A percentile compares a stretch with the other conserved stretches of the same genome.
Conservation (phyloP, 176 grass and related monocot species). For the Triticum urartu region DNA sequence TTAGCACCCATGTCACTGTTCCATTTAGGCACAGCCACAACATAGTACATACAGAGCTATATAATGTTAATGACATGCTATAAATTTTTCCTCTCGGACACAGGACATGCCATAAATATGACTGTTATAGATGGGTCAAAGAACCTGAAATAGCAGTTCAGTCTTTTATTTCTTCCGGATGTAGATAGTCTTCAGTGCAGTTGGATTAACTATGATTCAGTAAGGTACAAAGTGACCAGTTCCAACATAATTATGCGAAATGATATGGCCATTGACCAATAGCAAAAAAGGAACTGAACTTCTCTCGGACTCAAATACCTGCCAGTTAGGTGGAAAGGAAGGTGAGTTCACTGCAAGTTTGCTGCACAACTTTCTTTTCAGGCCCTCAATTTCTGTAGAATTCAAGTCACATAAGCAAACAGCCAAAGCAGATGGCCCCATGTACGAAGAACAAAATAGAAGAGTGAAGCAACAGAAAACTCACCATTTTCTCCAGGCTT, state of each 20-base stretch:
- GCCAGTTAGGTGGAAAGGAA: slow-evolving; percentile 93
- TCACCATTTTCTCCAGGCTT: slow-evolving; percentile 98
- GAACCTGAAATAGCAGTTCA: neutral
- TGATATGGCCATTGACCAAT: neutral
- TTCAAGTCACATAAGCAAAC: slow-evolving; percentile 13
- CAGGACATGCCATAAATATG: neutral
- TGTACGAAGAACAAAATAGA: neutral
- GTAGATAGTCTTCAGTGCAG: neutral
- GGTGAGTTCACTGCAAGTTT: slow-evolving; percentile 91
- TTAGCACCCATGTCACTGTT: neutral
- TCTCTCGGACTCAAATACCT: slow-evolving; percentile 47
- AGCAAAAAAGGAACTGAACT: neutral
- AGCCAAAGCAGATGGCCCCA: neutral
- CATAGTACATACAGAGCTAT: neutral
- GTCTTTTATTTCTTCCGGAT: neutral
- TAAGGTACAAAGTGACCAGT: neutral
- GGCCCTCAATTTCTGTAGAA: slow-evolving; percentile 79
- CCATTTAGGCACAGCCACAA: neutral
- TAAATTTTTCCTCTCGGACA: neutral
- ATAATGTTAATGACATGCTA: neutral
- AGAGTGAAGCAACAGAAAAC: neutral
- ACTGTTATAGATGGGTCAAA: neutral
- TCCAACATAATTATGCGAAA: neutral
- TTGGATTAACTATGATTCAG: neutral
- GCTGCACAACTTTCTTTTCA: slow-evolving; percentile 91